Conservation (phyloP, 306 rosid genomes). For the Castanopsis chinensis region DNA sequence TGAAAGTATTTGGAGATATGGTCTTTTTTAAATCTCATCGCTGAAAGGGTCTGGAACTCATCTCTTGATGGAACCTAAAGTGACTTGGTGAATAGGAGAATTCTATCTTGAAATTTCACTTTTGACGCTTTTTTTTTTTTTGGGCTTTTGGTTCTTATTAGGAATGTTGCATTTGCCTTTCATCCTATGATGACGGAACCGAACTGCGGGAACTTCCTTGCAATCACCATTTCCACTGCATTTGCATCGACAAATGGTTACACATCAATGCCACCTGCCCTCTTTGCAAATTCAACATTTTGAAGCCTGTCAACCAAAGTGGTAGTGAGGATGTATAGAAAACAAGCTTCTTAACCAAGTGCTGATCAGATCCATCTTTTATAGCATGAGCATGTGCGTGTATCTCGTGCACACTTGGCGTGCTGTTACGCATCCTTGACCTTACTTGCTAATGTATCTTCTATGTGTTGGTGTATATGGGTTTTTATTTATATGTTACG, state of each 20-base stretch:
- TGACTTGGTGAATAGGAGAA: too few species aligned
- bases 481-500: background rate
- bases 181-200: constrained; percentile 54
- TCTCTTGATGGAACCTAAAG: too few species aligned
- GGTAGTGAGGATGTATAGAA: constrained; percentile 37
- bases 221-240: constrained; percentile 75
- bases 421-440: background rate
- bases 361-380: background rate
- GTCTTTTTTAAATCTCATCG: too few species aligned
- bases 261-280: constrained; percentile 78
- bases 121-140: constrained; percentile 21
- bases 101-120: background rate
- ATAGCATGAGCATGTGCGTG: background rate
- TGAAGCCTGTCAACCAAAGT: constrained; percentile 31
- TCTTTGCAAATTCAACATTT: constrained; percentile 82
- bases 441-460: background rate
- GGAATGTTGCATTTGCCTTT: constrained; percentile 91
- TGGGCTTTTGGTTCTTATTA: constrained; percentile 21
- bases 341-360: background rate
- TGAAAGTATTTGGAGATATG: too few species aligned
- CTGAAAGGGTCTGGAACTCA: too few species aligned
- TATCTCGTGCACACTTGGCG: background rate
- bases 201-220: constrained; percentile 87
- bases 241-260: constrained; percentile 92
- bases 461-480: background rate